Evolutionary conservation across 2,329 filamentous ascomycete species (phyloP).

Genomic region (Cytospora leucostoma): DNA sequence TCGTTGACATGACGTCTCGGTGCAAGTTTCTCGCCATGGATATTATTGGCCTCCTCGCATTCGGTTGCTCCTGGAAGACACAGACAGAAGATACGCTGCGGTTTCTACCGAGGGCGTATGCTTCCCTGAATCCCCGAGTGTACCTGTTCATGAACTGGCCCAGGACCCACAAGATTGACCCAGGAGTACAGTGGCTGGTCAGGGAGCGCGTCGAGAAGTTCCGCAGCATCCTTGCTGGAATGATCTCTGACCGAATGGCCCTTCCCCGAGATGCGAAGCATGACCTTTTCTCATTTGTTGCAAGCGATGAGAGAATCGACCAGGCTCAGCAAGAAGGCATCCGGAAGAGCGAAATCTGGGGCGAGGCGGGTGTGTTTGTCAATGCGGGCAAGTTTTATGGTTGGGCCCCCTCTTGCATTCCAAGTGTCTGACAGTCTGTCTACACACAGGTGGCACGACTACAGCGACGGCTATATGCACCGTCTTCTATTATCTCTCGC

Average conservation of each 20-base stretch:
- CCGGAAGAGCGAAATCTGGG: conserved; percentile 15
- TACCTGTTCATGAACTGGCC: conserved; percentile 16
- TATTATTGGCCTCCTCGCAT: conserved; percentile 27
- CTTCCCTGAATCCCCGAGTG: conserved; percentile 4
- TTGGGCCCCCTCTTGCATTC: too few relatives aligned
- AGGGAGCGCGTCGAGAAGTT: conserved; percentile 1
- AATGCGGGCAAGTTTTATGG: conserved; percentile 13
- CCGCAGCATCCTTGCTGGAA: neutral
- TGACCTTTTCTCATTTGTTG: conserved; percentile 3
- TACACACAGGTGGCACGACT: too few relatives aligned
- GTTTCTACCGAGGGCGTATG: neutral
- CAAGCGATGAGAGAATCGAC: conserved; percentile 7
- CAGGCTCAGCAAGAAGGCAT: conserved; percentile 14
- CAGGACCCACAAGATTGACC: conserved; percentile 6
- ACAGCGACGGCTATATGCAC: conserved; percentile 7
- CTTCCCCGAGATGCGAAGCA: conserved; percentile 2
- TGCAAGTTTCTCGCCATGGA: conserved; percentile 25
- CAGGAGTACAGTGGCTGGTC: conserved; percentile 11
- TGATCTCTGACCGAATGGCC: conserved; percentile 6
- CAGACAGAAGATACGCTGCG: too few relatives aligned
- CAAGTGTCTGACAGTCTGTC: too few relatives aligned
- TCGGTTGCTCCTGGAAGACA: conserved; percentile 25
- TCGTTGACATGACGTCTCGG: conserved; percentile 25
- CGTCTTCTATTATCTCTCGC: conserved; percentile 25
- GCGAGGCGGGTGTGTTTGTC: conserved; percentile 4